phyloP scores from a whole-genome alignment of 2,329 filamentous ascomycete species.

The Tolypocladium tundrense region DNA sequence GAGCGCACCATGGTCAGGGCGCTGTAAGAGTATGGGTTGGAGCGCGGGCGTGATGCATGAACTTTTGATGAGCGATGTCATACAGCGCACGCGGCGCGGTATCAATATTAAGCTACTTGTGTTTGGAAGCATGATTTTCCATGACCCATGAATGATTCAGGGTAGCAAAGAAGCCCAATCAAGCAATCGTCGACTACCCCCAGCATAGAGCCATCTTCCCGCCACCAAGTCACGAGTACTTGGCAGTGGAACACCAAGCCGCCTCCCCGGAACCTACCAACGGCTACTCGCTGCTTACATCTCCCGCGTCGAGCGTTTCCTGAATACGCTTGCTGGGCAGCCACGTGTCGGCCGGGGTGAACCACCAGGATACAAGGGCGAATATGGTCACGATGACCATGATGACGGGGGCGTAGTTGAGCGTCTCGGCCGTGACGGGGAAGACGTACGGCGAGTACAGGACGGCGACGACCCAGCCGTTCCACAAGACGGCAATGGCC shows the following conservation, averaged over 20 bases:
- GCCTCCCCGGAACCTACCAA: too few relatives aligned
- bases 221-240: too few relatives aligned
- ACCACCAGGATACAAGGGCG: conserved; percentile 12
- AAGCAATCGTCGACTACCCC: neutral
- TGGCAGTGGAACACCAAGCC: neutral
- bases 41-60: neutral
- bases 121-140: neutral
- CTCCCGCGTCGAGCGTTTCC: neutral
- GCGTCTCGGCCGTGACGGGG: conserved; percentile 28
- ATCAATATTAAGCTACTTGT: too few relatives aligned
- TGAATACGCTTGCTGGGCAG: neutral
- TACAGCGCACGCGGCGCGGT: neutral
- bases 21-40: conserved; percentile 23
- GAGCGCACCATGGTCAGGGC: conserved; percentile 59
- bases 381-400: conserved; percentile 37
- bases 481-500: conserved; percentile 36
- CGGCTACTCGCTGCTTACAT: neutral
- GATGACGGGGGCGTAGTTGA: conserved; percentile 42
- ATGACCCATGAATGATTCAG: neutral
- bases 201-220: neutral
- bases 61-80: neutral
- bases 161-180: too few relatives aligned
- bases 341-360: neutral
- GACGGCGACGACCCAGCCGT: conserved; percentile 37
- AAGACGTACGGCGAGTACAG: conserved; percentile 35